Evolutionary conservation across 371 early-diverging fungal genomes (phyloP).

Genomic region (Rhizomucor miehei): DNA sequence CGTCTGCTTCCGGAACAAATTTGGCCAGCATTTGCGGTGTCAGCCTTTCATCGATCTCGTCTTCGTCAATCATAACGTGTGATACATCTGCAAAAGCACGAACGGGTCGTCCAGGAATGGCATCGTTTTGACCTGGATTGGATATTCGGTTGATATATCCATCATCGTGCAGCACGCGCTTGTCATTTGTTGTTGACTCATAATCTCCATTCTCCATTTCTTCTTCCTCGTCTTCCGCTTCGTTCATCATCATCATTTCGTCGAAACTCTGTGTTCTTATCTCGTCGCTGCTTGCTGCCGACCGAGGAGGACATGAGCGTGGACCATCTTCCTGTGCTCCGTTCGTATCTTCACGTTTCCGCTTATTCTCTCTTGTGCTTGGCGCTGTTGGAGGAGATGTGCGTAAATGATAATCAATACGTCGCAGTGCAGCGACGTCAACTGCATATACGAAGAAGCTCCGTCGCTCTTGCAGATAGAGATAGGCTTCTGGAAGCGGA

Average conservation of each 20-base stretch:
- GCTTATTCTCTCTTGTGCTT: conserved; percentile 11
- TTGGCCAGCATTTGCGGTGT: conserved; percentile 7
- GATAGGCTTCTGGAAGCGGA: conserved; percentile 56
- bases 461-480: conserved; percentile 50
- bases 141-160: conserved; percentile 29
- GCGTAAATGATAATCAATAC: conserved; percentile 20
- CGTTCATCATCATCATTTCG: not conserved
- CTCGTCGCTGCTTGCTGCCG: too few relatives aligned
- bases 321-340: conserved; percentile 2
- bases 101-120: not conserved
- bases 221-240: conserved; percentile 2
- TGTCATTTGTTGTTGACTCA: conserved; percentile 5
- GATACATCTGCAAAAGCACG: not conserved
- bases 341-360: conserved; percentile 14
- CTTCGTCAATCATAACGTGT: not conserved
- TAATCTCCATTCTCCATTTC: conserved; percentile 6
- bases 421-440: conserved; percentile 45
- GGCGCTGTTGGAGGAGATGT: not conserved
- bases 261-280: not conserved
- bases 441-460: conserved; percentile 64
- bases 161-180: conserved; percentile 20
- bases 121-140: conserved; percentile 8
- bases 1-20: conserved; percentile 10
- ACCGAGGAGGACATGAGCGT: not conserved
- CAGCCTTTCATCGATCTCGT: conserved; percentile 16